Evolutionary conservation across 345 rosid genomes (phyloP).

Genomic region (Eucalyptus polybractea): DNA sequence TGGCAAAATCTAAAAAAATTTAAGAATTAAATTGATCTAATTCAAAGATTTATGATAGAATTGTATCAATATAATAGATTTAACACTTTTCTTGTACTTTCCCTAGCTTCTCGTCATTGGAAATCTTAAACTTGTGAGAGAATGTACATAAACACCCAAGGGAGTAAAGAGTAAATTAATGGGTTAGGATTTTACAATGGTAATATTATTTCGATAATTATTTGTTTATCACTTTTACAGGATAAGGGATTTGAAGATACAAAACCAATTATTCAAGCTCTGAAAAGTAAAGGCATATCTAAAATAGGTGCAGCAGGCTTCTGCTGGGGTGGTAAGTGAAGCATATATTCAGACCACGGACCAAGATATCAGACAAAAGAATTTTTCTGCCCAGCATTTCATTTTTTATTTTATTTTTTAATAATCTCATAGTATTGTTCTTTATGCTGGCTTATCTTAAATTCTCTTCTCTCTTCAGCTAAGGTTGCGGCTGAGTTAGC

Average conservation of each 20-base stretch:
- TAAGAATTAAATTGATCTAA: too few species aligned
- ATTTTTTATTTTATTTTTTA: too few species aligned
- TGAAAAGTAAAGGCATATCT: not conserved
- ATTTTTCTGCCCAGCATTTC: not conserved
- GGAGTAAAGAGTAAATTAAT: not conserved
- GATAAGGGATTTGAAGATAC: not conserved
- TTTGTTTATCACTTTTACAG: not conserved
- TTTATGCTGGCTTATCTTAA: not conserved
- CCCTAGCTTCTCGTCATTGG: not conserved
- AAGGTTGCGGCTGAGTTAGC: not conserved
- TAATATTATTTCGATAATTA: too few species aligned
- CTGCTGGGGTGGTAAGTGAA: not conserved
- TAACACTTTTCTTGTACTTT: too few species aligned
- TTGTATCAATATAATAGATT: not conserved
- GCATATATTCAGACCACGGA: not conserved
- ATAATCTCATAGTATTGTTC: not conserved
- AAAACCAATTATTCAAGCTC: not conserved
- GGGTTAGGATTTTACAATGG: not conserved
- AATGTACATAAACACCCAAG: not conserved
- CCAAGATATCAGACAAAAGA: not conserved
- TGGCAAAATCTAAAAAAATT: accelerated
- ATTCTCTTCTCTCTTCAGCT: not conserved
- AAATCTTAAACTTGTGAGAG: not conserved
- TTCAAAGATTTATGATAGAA: too few species aligned
- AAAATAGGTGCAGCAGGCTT: not conserved